Conservation (phyloP, 169 alveolate species). For the Cryptosporidium felis region DNA sequence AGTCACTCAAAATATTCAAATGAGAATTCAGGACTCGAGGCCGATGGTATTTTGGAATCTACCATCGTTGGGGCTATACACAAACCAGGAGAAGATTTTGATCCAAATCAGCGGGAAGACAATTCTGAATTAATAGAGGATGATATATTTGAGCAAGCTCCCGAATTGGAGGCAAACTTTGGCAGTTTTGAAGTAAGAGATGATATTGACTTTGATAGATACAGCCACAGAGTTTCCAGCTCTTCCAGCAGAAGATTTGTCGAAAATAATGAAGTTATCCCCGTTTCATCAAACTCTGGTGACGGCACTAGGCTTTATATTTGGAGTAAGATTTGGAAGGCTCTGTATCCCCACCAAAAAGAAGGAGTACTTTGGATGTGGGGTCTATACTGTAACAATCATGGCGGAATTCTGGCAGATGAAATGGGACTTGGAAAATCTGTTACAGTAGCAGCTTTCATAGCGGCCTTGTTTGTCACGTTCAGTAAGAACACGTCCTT, state of each 20-base stretch:
- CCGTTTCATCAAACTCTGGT: not conserved
- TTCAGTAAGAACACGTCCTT: not conserved
- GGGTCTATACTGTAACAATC: conserved; percentile 74
- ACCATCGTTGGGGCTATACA: no score
- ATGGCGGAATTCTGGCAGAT: conserved; percentile 79
- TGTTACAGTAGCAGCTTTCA: conserved; percentile 67
- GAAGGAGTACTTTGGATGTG: conserved; percentile 73
- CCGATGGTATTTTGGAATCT: no score
- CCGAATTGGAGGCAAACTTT: not conserved
- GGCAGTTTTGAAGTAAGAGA: not conserved
- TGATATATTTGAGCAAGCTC: no score
- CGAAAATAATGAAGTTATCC: not conserved
- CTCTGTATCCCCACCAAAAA: conserved; percentile 66
- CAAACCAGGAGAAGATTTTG: no score
- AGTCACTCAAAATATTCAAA: not conserved
- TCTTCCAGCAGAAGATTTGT: not conserved
- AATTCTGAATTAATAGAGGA: no score
- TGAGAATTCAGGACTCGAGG: no score
- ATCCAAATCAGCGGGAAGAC: no score
- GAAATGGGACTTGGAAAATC: conserved; percentile 83
- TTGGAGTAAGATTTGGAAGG: conserved; percentile 48
- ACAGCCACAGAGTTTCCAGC: not conserved
- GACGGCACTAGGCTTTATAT: conserved; percentile 7
- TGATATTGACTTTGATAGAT: conserved; percentile 1
- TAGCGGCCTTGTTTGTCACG: conserved; percentile 51